phyloP scores from a whole-genome alignment of 2,329 filamentous ascomycete species.

The Myotisia sp. region DNA sequence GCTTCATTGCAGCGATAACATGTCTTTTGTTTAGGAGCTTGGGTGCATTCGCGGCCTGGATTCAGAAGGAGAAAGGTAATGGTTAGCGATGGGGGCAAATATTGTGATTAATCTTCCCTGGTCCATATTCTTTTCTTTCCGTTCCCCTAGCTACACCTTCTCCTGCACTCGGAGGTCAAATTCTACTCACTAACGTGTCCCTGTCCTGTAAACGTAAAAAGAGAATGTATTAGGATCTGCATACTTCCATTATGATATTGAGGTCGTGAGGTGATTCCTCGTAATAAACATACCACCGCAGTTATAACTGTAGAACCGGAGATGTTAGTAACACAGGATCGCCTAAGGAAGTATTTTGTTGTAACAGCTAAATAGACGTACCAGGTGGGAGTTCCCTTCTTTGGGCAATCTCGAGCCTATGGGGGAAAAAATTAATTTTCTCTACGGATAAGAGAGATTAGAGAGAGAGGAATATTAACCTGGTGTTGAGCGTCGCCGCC shows the following conservation, averaged over 20 bases:
- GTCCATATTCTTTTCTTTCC: not conserved
- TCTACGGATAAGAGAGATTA: constrained; percentile 9
- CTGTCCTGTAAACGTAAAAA: constrained; percentile 32
- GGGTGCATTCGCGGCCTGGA: constrained; percentile 73
- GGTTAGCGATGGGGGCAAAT: constrained; percentile 8
- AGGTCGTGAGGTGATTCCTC: constrained; percentile 4
- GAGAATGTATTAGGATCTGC: constrained; percentile 16
- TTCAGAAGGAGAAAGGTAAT: constrained; percentile 6
- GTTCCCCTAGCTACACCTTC: not conserved
- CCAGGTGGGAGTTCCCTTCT: constrained; percentile 70
- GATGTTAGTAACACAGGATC: constrained; percentile 8
- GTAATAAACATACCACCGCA: constrained; percentile 55
- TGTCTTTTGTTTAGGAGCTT: constrained; percentile 71
- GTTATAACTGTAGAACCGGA: constrained; percentile 50
- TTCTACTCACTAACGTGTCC: constrained; percentile 61
- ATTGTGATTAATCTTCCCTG: constrained; percentile 2
- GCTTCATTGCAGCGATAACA: constrained; percentile 55
- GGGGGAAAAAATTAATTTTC: constrained; percentile 12
- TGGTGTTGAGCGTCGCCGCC: constrained; percentile 62
- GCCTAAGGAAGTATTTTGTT: not conserved
- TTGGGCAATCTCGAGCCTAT: constrained; percentile 73
- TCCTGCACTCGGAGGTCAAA: constrained; percentile 3
- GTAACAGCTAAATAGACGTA: constrained; percentile 31
- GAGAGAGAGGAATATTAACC: constrained; percentile 41
- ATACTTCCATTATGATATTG: constrained; percentile 8